Evolutionary conservation across 257 asterid species (phyloP).

Genomic region (Nicotiana otophora): DNA sequence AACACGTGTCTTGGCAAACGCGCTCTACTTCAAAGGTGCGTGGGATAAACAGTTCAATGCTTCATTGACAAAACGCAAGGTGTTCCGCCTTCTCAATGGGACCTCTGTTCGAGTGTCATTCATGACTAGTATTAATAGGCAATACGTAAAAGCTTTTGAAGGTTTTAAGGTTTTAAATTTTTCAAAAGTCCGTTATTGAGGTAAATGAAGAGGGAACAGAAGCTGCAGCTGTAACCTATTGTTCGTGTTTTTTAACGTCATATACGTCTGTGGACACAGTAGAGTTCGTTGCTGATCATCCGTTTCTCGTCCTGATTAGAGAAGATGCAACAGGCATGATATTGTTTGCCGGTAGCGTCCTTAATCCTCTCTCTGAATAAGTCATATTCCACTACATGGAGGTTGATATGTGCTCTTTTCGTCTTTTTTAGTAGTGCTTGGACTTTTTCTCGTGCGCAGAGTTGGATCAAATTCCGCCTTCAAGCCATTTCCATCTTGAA

Average conservation of each 20-base stretch:
- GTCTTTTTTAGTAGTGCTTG: not conserved
- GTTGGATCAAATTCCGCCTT: not conserved
- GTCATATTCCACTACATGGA: not conserved
- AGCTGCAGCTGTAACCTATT: constrained; percentile 34
- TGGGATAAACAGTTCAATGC: constrained; percentile 28
- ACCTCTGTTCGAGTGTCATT: constrained; percentile 23
- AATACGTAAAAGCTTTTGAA: constrained; percentile 13
- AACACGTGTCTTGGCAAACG: constrained; percentile 32
- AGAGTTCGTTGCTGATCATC: constrained; percentile 38
- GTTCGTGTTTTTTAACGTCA: too few species aligned
- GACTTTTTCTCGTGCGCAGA: not conserved
- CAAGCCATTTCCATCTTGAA: not conserved
- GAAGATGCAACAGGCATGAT: constrained; percentile 31
- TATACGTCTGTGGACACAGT: not conserved
- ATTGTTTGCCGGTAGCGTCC: constrained; percentile 25
- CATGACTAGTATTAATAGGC: constrained; percentile 31
- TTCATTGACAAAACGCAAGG: constrained; percentile 16
- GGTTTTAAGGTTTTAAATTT: constrained; percentile 35
- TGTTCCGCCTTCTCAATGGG: constrained; percentile 28
- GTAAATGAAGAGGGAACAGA: constrained; percentile 41
- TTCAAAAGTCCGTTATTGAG: constrained; percentile 37
- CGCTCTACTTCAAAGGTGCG: constrained; percentile 32
- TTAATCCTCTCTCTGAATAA: constrained; percentile 16
- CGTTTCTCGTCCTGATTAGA: constrained; percentile 26
- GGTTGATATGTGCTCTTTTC: not conserved